Evolutionary conservation across 345 rosid genomes (phyloP), one percentile per base, ranked within the genome.

Genomic region (Cardamine occulta): DNA sequence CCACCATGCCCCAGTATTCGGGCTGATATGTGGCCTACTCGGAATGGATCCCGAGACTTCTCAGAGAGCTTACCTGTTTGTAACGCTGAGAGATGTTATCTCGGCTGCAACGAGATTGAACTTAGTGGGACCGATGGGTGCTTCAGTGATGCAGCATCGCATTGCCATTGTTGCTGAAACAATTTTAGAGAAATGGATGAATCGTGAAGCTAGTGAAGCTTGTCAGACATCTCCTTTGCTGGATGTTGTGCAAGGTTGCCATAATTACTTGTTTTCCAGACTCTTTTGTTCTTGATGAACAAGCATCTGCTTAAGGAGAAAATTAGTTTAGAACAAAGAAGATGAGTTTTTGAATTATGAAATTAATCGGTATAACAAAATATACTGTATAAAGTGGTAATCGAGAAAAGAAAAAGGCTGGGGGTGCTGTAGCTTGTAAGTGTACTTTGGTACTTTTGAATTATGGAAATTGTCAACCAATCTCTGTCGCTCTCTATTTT

Each of bases 91-190:
- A 79, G 98, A 93, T 81, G 80, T 82, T 7, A 51, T 91, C 26
- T 93, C 97, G 11, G 96, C 97, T 21, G 97, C 98, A 2, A 93
- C 94, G 0, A 88, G 96, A 80, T 82, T 93, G 86, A 93, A 91
- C 55, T 53, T 91, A 58, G 82, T 93, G 0, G 93, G 98, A 56
- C 97, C 96, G 0, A 60, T 91, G 65, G 93, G 94, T 12, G 94
- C 91, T 13, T 87, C 96, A 2, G 84, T 84, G 66, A 67, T 93
- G 87, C 97, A 91, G 86, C 97, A 89, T 82, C 86, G 84, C 63
- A 73, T 93, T 44, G 83, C 91, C 19, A 49, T 67, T 75, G 78
- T 80, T 15, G 96, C 91, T 7, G 96, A 93, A 80, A 82, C 79
- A 0, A 29, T 88, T 53, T 74, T 75, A 40, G 57, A 77, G 59